Base-by-base conservation (phyloP, 78 protist genomes). In the Diacronema lutheri region DNA sequence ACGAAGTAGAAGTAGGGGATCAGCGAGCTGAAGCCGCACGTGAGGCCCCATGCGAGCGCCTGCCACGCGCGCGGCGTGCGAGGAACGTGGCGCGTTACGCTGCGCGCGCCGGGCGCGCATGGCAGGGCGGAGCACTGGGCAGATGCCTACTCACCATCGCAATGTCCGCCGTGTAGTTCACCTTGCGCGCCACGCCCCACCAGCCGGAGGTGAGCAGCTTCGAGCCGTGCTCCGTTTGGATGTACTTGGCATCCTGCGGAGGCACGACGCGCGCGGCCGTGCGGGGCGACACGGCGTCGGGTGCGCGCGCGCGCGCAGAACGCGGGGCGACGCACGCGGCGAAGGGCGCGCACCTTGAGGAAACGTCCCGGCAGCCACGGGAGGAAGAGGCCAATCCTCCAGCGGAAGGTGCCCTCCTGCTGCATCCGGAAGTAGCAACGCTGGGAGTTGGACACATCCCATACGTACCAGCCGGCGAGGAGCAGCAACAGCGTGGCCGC, bases 91-190 rank as follows among this genome's bases (percentile, higher is more conserved):
- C 50, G 50, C 50, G 50, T 44, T 7, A 7, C 50, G 50, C 50
- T 3, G 16, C 50, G 50, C 7, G 16, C 3, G 50, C 50, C 50
- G 50, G 50, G 50, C 50, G 50, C 50, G 50, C 50, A 7, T 7
- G 50, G 16, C 16, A 44, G 50, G 7, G 50, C 3, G 50, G 50
- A 44, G 50, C 50, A 3, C 16, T 44, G 50, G 50, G 50, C 50
- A 7, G 16, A 7, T 7, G 50, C 50, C 16, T 7, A 7, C 50
- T 3, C 50, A 44, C 50, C 85, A 89, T 74, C 68, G 35, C 3
- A 37, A 83, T 85, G 84, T 92, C 94, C 29, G 68, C 76, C 26
- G 90, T 79, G 90, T 92, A 83, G 72, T 92, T 90, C 55, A 87
- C 66, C 84, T 92, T 92, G 61, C 94, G 81, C 12, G 89, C 92